Evolutionary conservation across 768 basidiomycete genomes (phyloP).

Genomic region (Sistotremastrum suecicum): DNA sequence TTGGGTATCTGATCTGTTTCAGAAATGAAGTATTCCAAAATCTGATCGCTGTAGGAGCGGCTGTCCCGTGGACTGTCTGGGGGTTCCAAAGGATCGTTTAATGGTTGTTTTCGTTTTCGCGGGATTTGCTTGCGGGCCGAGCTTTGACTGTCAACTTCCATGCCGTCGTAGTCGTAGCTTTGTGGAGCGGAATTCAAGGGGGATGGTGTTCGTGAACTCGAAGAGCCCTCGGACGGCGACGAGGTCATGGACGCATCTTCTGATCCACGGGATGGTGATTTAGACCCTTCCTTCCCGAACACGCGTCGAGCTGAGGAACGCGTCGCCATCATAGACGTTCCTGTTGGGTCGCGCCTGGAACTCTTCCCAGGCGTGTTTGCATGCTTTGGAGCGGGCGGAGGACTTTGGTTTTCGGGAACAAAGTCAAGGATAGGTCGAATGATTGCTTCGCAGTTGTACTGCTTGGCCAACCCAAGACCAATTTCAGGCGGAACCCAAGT

Average conservation of each 20-base stretch:
- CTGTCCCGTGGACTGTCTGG: constrained; percentile 32
- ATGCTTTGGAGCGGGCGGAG: constrained; percentile 94
- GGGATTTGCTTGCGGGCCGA: constrained; percentile 31
- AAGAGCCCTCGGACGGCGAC: constrained; percentile 74
- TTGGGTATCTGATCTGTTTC: constrained; percentile 87
- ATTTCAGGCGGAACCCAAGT: constrained; percentile 98
- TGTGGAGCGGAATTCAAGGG: constrained; percentile 47
- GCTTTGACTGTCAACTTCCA: constrained; percentile 28
- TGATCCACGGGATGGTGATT: constrained; percentile 59
- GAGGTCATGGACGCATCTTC: constrained; percentile 85
- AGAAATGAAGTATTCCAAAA: constrained; percentile 97
- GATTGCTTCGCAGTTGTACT: constrained; percentile 81
- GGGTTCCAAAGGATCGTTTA: constrained; percentile 23
- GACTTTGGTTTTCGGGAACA: constrained; percentile 76
- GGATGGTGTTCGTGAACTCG: constrained; percentile 88
- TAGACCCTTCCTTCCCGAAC: constrained; percentile 41
- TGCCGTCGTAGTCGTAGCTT: constrained; percentile 25
- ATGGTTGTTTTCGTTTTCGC: constrained; percentile 29
- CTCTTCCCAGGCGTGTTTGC: constrained; percentile 41
- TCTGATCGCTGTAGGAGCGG: constrained; percentile 83
- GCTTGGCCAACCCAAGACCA: constrained; percentile 71
- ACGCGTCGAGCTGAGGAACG: constrained; percentile 46
- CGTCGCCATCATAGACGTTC: constrained; percentile 25
- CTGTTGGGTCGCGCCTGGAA: constrained; percentile 30
- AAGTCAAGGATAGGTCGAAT: constrained; percentile 93